phyloP scores from a whole-genome alignment of 164 flowering plant genomes.

The Aristolochia californica region DNA sequence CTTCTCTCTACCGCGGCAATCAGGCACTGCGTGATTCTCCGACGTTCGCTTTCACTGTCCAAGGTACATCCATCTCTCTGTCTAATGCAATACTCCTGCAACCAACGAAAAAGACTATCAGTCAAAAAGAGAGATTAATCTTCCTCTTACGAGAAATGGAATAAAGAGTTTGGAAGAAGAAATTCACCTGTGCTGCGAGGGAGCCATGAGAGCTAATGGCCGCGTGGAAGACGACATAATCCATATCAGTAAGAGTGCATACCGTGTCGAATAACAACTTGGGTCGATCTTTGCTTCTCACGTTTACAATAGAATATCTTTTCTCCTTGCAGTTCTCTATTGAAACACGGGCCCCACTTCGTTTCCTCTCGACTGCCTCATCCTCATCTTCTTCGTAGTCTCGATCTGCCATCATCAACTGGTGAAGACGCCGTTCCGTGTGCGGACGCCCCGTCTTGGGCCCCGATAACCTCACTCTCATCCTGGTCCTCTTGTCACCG shows the following conservation, averaged over 20 bases:
- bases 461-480: constrained; percentile 35
- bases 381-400: constrained; percentile 39
- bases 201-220: constrained; percentile 59
- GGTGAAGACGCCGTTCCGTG: constrained; percentile 86
- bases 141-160: too few relatives aligned
- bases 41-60: constrained; percentile 44
- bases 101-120: neutral
- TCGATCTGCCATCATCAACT: constrained; percentile 61
- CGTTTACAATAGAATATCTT: constrained; percentile 63
- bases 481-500: constrained; percentile 24
- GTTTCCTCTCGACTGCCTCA: constrained; percentile 4
- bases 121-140: neutral
- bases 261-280: constrained; percentile 85
- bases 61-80: constrained; percentile 58
- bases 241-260: constrained; percentile 72
- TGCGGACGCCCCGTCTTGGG: constrained; percentile 42
- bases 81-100: constrained; percentile 76
- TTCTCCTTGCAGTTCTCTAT: constrained; percentile 58
- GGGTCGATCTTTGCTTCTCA: constrained; percentile 63
- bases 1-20: constrained; percentile 79
- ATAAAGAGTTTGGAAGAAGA: too few relatives aligned
- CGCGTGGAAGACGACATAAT: constrained; percentile 82
- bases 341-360: constrained; percentile 24
- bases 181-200: constrained; percentile 57
- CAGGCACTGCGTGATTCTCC: constrained; percentile 41